Base-by-base conservation (phyloP, 1,284 basidiomycete genomes). In the Trametes polyzona region DNA sequence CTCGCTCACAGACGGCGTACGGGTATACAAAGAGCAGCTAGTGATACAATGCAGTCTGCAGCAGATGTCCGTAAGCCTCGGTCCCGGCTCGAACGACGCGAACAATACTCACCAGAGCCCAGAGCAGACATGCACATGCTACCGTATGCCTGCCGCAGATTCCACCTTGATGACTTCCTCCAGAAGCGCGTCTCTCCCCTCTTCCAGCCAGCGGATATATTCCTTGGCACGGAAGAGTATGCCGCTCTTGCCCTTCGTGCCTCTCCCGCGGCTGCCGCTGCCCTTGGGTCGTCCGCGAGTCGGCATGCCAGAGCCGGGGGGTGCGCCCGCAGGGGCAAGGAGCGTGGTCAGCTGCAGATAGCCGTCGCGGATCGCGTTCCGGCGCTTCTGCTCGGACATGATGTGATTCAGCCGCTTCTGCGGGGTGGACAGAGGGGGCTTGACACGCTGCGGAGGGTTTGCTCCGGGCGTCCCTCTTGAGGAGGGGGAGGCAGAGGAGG, bases 341-440 rank as follows among this genome's bases (percentile, higher is more conserved):
- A 94, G 78, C 0, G 86, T 75, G 32, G 92, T 93, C 39, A 95
- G 76, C 67, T 92, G 85, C 12, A 93, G 88, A 74, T 95, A 95
- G 10, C 92, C 93, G 61, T 93, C 89, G 32, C 93, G 85, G 64
- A 95, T 95, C 44, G 92, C 91, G 60, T 94, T 93, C 2, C 93
- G 83, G 2, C 93, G 86, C 71, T 93, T 94, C 74, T 95, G 93
- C 74, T 95, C 93, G 11, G 90, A 93, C 78, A 93, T 88, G 76
- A 95, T 95, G 75, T 95, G 93, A 71, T 95, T 95, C n/a, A 93
- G 84, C 26, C 93, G 85, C 72, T 95, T 95, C 71, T 95, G 93
- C 0, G 91, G 92, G 9, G 86, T 88, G 9, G 91, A 90, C 21
- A 95, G 79, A 9, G 93, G 78, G 0, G 84, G 77, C 62, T 87